Evolutionary conservation across 1,284 basidiomycete genomes (phyloP).

Genomic region (Trametes sp.): DNA sequence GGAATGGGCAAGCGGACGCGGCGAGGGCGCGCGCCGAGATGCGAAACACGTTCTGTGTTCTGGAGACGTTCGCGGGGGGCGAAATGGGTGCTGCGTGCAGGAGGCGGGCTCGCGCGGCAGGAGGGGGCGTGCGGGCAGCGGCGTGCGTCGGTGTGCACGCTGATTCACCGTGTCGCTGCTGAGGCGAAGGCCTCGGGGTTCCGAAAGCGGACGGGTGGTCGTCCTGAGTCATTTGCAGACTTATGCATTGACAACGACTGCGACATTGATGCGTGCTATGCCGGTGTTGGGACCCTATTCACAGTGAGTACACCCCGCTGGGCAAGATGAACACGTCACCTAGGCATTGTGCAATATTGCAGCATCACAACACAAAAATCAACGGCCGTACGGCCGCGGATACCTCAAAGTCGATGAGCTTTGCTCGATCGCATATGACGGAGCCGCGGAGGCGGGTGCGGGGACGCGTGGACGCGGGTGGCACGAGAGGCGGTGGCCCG

Average conservation of each 20-base stretch:
- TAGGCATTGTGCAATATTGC: too few species aligned
- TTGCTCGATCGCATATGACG: neutral
- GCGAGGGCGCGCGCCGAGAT: slow-evolving; percentile 3
- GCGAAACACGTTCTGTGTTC: slow-evolving; percentile 19
- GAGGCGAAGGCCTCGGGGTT: too few species aligned
- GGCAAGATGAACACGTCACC: too few species aligned
- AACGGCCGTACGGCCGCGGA: neutral
- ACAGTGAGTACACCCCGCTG: neutral
- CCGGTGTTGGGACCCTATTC: neutral
- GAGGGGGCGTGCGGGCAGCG: neutral
- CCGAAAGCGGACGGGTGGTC: too few species aligned
- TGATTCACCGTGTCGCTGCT: neutral
- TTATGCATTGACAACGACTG: too few species aligned
- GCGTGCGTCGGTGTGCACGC: neutral
- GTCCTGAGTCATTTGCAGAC: too few species aligned
- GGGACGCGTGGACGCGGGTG: neutral
- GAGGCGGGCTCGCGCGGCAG: neutral
- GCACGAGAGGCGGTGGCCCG: slow-evolving; percentile 10
- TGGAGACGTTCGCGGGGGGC: slow-evolving; percentile 15
- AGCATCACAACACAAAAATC: too few species aligned
- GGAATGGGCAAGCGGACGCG: slow-evolving; percentile 14
- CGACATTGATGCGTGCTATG: too few species aligned
- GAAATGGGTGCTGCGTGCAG: slow-evolving; percentile 12
- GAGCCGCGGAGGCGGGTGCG: slow-evolving; percentile 4
- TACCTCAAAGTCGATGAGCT: neutral